Evolutionary conservation across 139 green algal species (phyloP).

Genomic region (Asterochloris erici): DNA sequence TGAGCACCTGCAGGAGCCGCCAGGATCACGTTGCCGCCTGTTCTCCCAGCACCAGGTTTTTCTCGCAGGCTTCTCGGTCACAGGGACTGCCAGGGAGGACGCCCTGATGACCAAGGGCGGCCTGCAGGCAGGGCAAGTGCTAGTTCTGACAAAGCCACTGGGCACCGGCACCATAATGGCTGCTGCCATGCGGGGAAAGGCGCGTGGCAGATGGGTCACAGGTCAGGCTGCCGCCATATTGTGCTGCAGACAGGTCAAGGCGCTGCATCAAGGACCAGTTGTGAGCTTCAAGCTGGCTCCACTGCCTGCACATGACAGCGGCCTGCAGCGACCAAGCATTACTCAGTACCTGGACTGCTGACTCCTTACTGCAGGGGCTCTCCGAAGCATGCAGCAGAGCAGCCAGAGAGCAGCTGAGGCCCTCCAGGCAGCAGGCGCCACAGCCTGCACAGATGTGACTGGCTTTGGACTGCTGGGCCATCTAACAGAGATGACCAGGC

Average conservation of each 20-base stretch:
- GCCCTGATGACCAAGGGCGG: constrained; percentile 59
- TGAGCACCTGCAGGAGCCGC: neutral
- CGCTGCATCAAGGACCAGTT: too few species aligned
- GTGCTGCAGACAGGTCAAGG: neutral
- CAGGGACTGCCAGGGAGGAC: constrained; percentile 44
- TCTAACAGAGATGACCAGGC: constrained; percentile 63
- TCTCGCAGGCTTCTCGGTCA: constrained; percentile 36
- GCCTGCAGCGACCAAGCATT: too few species aligned
- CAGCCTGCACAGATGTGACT: constrained; percentile 86
- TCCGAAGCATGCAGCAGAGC: constrained; percentile 55
- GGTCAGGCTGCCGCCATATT: neutral
- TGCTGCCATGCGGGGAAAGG: constrained; percentile 63
- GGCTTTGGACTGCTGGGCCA: constrained; percentile 91
- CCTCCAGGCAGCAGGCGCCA: constrained; percentile 48
- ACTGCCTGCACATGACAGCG: too few species aligned
- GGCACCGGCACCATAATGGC: constrained; percentile 77
- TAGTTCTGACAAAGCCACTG: constrained; percentile 91
- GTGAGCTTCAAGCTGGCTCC: too few species aligned
- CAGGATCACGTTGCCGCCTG: neutral
- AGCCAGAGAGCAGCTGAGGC: constrained; percentile 47
- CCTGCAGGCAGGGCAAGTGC: constrained; percentile 53
- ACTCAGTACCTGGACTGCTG: neutral
- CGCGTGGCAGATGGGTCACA: constrained; percentile 46
- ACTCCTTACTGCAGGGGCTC: constrained; percentile 4
- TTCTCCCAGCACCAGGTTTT: neutral